Evolutionary conservation across 2,329 filamentous ascomycete genomes (phyloP), one percentile per base, ranked within the genome.

Genomic region (Aspergillus ustus): DNA sequence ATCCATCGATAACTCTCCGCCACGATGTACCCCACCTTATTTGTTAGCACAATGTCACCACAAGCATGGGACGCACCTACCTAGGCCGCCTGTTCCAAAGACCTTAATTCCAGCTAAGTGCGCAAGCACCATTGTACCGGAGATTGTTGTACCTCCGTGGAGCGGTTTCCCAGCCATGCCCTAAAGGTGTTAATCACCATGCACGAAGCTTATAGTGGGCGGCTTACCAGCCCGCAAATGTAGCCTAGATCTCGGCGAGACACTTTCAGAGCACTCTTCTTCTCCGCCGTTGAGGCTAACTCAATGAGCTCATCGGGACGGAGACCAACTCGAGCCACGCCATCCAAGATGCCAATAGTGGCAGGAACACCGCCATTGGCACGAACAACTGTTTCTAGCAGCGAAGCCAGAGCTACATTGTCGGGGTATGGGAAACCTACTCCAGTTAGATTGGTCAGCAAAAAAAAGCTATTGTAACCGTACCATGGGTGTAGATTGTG

Each of bases 401-500:
- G 85, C 37, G 87, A 85, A n/a, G 92, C 91, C 15, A 99, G 83
- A 22, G 90, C 88, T 45, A 90, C 79, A 69, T 91, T 92, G 29
- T 90, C 85, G 0, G 89, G 89, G 68, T 90, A 90, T 2, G 89
- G 88, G 66, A 89, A 91, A 61, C 88, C 87, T 87, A 50, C 17
- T 7, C 15, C 8, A 22, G 60, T 66, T 40, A 65, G 59, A 20
- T 19, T n/a, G 51, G 13, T 17, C 48, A 17, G 19, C 28, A 28
- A 22, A 19, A 28, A 11, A 45, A 20, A 15, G 52, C 43, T 17
- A 19, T 46, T 22, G 20, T n/a, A 13, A 29, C 44, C 55, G 31
- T 77, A 83, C 93, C 93, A 78, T 99, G 95, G 1, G 95, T 99
- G 78, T 99, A 98, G 69, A 99, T 98, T 4, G 95, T 97, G 2